Percentiles rank a stretch among this genome's conserved stretches.
phyloP scores from a whole-genome alignment of 2,329 filamentous ascomycete species.

The Incumbomyces lentus region DNA sequence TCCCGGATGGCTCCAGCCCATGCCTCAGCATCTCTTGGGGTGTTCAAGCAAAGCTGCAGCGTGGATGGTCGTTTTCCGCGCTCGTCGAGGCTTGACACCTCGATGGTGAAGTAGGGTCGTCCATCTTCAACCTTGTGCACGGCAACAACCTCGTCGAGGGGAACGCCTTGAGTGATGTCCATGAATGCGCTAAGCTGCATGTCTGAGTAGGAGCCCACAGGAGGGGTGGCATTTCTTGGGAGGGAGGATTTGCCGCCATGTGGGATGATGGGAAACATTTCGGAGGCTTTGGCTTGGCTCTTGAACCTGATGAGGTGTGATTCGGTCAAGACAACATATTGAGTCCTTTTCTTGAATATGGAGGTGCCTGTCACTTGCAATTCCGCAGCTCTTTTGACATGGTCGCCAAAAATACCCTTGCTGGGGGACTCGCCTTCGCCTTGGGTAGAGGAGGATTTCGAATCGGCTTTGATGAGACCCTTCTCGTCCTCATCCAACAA shows the following conservation, averaged over 20 bases:
- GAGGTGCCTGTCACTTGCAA: conserved; percentile 55
- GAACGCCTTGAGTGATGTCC: conserved; percentile 45
- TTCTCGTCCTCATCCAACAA: conserved; percentile 44
- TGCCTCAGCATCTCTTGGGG: conserved; percentile 53
- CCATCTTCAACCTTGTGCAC: conserved; percentile 59
- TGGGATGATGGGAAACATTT: conserved; percentile 47
- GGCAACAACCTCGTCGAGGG: conserved; percentile 56
- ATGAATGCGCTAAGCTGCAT: conserved; percentile 47
- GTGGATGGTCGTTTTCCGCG: conserved; percentile 50
- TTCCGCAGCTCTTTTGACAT: conserved; percentile 56
- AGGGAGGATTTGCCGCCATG: conserved; percentile 33
- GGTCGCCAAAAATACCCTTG: conserved; percentile 31
- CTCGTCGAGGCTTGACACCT: conserved; percentile 59
- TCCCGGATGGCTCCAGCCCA: conserved; percentile 55
- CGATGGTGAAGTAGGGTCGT: conserved; percentile 54
- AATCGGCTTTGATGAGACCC: conserved; percentile 39
- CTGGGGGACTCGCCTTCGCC: conserved; percentile 31
- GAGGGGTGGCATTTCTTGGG: conserved; percentile 45
- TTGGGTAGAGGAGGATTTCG: conserved; percentile 39
- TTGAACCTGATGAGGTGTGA: conserved; percentile 59
- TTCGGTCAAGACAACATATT: conserved; percentile 62
- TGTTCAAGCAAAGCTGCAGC: conserved; percentile 54
- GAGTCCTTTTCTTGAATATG: conserved; percentile 62
- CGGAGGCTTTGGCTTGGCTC: conserved; percentile 54
- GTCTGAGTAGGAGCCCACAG: conserved; percentile 52